Evolutionary conservation across 2,329 filamentous ascomycete species (phyloP).

Genomic region (Cephalotrichum gorgonifer): DNA sequence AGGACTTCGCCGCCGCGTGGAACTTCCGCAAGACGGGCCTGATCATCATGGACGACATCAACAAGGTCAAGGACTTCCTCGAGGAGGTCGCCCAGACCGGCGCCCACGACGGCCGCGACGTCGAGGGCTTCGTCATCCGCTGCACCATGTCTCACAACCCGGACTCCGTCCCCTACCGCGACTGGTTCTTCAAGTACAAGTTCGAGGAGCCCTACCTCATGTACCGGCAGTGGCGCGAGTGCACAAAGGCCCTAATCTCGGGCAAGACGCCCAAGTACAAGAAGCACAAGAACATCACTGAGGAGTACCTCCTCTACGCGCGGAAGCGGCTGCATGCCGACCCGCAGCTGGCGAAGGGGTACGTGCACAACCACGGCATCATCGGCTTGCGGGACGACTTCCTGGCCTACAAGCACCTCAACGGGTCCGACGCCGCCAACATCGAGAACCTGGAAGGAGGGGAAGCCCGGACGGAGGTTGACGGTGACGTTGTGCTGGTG

Average conservation of each 20-base stretch:
- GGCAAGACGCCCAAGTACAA: slow-evolving; percentile 65
- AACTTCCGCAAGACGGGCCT: slow-evolving; percentile 86
- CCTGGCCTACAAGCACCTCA: slow-evolving; percentile 69
- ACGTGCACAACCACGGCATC: slow-evolving; percentile 87
- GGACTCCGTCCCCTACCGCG: slow-evolving; percentile 48
- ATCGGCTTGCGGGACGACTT: slow-evolving; percentile 87
- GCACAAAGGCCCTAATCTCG: slow-evolving; percentile 78
- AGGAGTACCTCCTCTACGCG: slow-evolving; percentile 81
- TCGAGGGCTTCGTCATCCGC: slow-evolving; percentile 93
- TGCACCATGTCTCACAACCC: slow-evolving; percentile 59
- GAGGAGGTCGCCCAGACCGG: slow-evolving; percentile 81
- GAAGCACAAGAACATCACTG: slow-evolving; percentile 83
- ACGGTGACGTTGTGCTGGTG: slow-evolving; percentile 66
- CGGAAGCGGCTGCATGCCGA: slow-evolving; percentile 61
- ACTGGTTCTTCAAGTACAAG: slow-evolving; percentile 99
- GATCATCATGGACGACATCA: slow-evolving; percentile 63
- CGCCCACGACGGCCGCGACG: slow-evolving; percentile 80
- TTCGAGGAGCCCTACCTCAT: slow-evolving; percentile 98
- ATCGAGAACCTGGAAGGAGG: slow-evolving; percentile 28
- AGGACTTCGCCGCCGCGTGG: slow-evolving; percentile 84
- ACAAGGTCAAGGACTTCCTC: slow-evolving; percentile 68
- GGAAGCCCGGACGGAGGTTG: slow-evolving; percentile 40
- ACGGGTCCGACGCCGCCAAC: slow-evolving; percentile 79
- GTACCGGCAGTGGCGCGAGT: slow-evolving; percentile 98
- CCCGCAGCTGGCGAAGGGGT: slow-evolving; percentile 56